Percentiles rank a stretch among this genome's conserved stretches.
These are phyloP conservation scores for Hymenoscyphus infarciens DNA, from an alignment of 2,329 filamentous ascomycete species.

Conservation along the genomic window DNA sequence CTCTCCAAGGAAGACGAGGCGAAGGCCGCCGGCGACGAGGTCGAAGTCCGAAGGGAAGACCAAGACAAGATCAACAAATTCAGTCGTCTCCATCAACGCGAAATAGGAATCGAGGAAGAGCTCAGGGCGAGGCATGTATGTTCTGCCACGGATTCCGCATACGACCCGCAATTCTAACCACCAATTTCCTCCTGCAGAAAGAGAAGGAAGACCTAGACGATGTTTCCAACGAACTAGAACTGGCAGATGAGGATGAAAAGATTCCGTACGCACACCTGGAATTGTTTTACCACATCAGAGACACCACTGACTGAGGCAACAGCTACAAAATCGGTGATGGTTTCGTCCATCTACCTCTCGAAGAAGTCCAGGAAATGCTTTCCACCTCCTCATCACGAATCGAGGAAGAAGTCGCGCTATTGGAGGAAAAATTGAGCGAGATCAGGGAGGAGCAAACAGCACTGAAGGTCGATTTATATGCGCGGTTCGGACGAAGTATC, in stretches of 20 bases:
- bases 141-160: slow-evolving; percentile 14
- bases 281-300: not conserved
- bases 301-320: slow-evolving; percentile 19
- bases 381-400: slow-evolving; percentile 66
- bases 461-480: slow-evolving; percentile 90
- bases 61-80: slow-evolving; percentile 99
- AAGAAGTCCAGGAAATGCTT: slow-evolving; percentile 85
- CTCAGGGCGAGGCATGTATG: slow-evolving; percentile 74
- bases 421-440: slow-evolving; percentile 73
- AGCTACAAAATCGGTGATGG: slow-evolving; percentile 97
- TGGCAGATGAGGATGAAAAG: slow-evolving; percentile 91
- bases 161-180: not conserved
- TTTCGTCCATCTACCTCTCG: slow-evolving; percentile 81
- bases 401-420: slow-evolving; percentile 67
- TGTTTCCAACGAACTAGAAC: slow-evolving; percentile 82
- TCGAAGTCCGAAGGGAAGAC: slow-evolving; percentile 92
- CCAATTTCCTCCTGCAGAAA: slow-evolving; percentile 59
- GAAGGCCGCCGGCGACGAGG: slow-evolving; percentile 68
- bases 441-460: slow-evolving; percentile 84
- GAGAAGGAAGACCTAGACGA: slow-evolving; percentile 98
- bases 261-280: slow-evolving; percentile 63
- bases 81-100: slow-evolving; percentile 86
- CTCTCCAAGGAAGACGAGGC: slow-evolving; percentile 91
- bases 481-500: slow-evolving; percentile 92
- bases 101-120: slow-evolving; percentile 74